A percentile compares a stretch with the other conserved stretches of the same genome.
phyloP scores from a whole-genome alignment of 139 green algal species.

The Tetradesmus lagerheimii region DNA sequence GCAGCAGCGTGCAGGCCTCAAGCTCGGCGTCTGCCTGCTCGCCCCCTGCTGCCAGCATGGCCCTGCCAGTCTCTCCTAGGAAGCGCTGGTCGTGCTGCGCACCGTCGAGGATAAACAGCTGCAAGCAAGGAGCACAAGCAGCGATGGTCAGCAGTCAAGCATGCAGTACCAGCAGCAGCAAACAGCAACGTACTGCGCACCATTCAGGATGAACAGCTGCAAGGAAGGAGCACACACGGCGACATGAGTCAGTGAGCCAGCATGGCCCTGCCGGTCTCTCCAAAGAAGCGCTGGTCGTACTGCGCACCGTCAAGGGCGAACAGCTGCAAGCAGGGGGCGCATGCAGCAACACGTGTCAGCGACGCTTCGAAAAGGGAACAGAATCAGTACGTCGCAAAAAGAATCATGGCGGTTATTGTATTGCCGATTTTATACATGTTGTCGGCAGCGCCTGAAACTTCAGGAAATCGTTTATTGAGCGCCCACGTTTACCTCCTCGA shows the following conservation, averaged over 20 bases:
- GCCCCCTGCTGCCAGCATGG: slow-evolving; percentile 29
- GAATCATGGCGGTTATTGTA: too few relatives aligned
- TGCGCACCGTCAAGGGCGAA: slow-evolving; percentile 85
- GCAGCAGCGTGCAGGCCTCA: slow-evolving; percentile 80
- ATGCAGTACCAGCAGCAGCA: not conserved
- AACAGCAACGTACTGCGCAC: not conserved
- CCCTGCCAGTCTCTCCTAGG: slow-evolving; percentile 53
- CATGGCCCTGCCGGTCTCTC: slow-evolving; percentile 24
- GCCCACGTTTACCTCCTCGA: too few relatives aligned
- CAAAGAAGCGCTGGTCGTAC: slow-evolving; percentile 83
- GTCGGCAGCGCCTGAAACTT: too few relatives aligned
- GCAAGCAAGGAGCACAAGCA: slow-evolving; percentile 27
- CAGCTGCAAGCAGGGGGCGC: slow-evolving; percentile 69
- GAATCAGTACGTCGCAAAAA: too few relatives aligned
- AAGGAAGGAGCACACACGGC: too few relatives aligned
- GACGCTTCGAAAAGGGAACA: too few relatives aligned
- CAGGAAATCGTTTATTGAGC: too few relatives aligned
- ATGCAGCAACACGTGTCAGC: too few relatives aligned
- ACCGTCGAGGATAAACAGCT: slow-evolving; percentile 89
- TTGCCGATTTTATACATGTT: too few relatives aligned
- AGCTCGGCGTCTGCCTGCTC: slow-evolving; percentile 75
- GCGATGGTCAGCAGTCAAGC: not conserved
- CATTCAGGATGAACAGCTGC: slow-evolving; percentile 53
- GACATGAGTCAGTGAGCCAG: not conserved
- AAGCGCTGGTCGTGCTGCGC: slow-evolving; percentile 85